Conservation (phyloP, 352 stramenopile genomes). For the Globisporangium parvum region DNA sequence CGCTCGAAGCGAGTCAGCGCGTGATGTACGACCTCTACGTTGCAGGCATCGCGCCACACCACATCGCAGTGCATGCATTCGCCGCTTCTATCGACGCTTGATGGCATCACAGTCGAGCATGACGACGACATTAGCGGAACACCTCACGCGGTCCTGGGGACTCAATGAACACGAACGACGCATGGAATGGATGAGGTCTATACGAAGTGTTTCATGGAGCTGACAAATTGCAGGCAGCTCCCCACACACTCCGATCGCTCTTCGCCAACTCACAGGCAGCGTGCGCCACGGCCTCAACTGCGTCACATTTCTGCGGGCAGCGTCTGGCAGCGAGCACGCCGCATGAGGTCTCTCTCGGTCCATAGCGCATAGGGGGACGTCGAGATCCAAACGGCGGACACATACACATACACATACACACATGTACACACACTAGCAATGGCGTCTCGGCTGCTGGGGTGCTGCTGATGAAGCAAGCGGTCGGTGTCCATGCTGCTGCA, state of each 20-base stretch:
- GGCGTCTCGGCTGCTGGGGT: neutral
- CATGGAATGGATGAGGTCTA: conserved; percentile 20
- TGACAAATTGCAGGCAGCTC: conserved; percentile 67
- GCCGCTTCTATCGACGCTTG: conserved; percentile 4
- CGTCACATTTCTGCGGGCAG: conserved; percentile 38
- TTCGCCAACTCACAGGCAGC: conserved; percentile 31
- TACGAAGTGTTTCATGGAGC: conserved; percentile 74
- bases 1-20: conserved; percentile 35
- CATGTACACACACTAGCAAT: neutral
- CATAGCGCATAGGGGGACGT: conserved; percentile 11
- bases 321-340: conserved; percentile 3
- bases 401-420: conserved; percentile 5
- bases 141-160: neutral
- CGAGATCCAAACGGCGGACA: conserved; percentile 10
- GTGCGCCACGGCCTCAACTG: conserved; percentile 7
- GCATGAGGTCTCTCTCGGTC: conserved; percentile 14
- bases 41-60: conserved; percentile 18
- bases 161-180: neutral
- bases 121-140: neutral
- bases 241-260: conserved; percentile 64
- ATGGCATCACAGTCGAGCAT: neutral
- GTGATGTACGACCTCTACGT: conserved; percentile 28
- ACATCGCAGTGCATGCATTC: conserved; percentile 24
- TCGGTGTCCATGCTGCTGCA: neutral
- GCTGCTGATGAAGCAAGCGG: no score